These are phyloP conservation scores for Ensete ventricosum DNA, from an alignment of 176 grass and related monocot genomes.

Conservation along the genomic window DNA sequence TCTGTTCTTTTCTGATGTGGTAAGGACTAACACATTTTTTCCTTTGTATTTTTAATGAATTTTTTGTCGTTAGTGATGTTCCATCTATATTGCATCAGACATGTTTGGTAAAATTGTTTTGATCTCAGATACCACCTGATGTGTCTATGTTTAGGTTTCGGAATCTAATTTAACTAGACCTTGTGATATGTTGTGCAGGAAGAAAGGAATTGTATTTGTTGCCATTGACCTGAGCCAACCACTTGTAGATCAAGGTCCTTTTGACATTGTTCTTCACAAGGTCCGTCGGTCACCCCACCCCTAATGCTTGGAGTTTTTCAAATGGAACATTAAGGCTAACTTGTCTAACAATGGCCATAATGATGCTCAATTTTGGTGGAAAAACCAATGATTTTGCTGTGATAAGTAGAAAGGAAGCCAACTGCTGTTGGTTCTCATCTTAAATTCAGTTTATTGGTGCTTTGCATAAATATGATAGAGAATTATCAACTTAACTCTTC, in stretches of 20 bases:
- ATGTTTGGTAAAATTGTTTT: too few relatives aligned
- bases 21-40: too few relatives aligned
- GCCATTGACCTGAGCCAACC: constrained; percentile 54
- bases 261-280: constrained; percentile 97
- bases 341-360: neutral
- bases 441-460: constrained; percentile 1
- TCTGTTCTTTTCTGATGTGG: too few relatives aligned
- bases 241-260: constrained; percentile 82
- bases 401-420: neutral
- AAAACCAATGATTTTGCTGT: neutral
- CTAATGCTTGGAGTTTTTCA: neutral
- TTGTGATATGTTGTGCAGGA: constrained; percentile 35
- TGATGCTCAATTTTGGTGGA: neutral
- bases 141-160: too few relatives aligned
- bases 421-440: neutral
- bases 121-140: too few relatives aligned
- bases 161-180: too few relatives aligned
- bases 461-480: neutral
- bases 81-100: too few relatives aligned
- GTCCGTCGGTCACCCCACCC: constrained; percentile 15
- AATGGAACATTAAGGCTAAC: neutral
- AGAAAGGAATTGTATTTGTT: constrained; percentile 83
- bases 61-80: too few relatives aligned
- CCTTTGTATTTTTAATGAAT: too few relatives aligned
- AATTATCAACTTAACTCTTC: neutral